These are phyloP conservation scores for Penicillium alfredii DNA, from an alignment of 495 filamentous ascomycete genomes.

Conservation along the genomic window DNA sequence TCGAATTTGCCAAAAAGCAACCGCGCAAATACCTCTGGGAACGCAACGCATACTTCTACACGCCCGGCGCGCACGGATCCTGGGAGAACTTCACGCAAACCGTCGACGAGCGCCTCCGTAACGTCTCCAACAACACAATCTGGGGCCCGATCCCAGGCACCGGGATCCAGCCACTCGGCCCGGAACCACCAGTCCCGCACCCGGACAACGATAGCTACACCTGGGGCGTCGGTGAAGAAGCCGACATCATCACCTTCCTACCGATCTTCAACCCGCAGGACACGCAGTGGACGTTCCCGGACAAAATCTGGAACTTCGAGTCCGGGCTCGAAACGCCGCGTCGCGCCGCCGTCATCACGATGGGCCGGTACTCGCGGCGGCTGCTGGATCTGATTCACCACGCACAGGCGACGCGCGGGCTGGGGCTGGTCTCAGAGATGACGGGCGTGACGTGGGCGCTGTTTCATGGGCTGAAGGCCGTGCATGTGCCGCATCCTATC, in stretches of 20 bases:
- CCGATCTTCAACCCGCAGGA: slow-evolving; percentile 64
- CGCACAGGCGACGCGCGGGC: slow-evolving; percentile 30
- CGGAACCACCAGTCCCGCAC: slow-evolving; percentile 46
- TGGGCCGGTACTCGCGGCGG: slow-evolving; percentile 55
- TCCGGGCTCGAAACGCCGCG: slow-evolving; percentile 47
- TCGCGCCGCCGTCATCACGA: slow-evolving; percentile 60
- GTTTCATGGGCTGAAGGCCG: slow-evolving; percentile 61
- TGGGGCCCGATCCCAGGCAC: slow-evolving; percentile 51
- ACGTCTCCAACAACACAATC: slow-evolving; percentile 31
- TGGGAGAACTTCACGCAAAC: slow-evolving; percentile 50
- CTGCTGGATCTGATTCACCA: slow-evolving; percentile 33
- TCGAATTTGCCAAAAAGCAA: slow-evolving; percentile 52
- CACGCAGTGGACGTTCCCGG: slow-evolving; percentile 56
- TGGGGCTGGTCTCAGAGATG: slow-evolving; percentile 65
- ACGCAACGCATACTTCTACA: slow-evolving; percentile 65
- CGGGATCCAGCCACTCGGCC: slow-evolving; percentile 53
- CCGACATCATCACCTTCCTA: slow-evolving; percentile 64
- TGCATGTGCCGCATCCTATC: slow-evolving; percentile 51
- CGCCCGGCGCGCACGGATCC: slow-evolving; percentile 56
- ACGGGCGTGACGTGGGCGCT: slow-evolving; percentile 57
- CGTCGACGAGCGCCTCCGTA: slow-evolving; percentile 40
- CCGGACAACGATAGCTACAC: slow-evolving; percentile 56
- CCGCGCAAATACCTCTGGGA: slow-evolving; percentile 70
- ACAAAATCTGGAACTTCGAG: slow-evolving; percentile 37
- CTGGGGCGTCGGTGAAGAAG: slow-evolving; percentile 73